Evolutionary conservation across 306 rosid genomes (phyloP).

Genomic region (Castanospermum australe): DNA sequence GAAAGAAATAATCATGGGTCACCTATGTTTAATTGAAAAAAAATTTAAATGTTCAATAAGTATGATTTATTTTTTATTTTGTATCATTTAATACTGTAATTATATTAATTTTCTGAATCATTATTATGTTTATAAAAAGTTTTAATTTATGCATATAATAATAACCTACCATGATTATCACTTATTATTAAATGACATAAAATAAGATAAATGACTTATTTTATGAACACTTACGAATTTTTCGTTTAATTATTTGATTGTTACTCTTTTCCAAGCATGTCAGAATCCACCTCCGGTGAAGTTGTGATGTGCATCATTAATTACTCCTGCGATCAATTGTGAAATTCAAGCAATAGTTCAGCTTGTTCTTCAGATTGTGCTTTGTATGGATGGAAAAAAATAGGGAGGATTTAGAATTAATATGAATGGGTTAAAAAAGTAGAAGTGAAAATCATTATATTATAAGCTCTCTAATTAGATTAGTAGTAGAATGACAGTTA

Average conservation of each 20-base stretch:
- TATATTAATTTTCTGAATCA: too few species aligned
- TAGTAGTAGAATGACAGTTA: neutral
- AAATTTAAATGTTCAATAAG: too few species aligned
- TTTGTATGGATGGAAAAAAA: neutral
- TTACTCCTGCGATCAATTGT: neutral
- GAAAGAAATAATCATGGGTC: neutral
- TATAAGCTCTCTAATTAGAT: neutral
- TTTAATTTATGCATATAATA: too few species aligned
- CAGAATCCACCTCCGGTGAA: neutral
- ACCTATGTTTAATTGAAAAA: too few species aligned
- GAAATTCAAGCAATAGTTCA: neutral
- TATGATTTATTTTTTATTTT: too few species aligned
- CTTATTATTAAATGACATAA: too few species aligned
- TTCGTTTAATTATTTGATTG: too few species aligned
- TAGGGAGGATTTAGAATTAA: neutral
- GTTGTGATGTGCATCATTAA: neutral
- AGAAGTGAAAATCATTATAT: neutral
- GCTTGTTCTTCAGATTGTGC: neutral
- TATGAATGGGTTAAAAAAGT: neutral
- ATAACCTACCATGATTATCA: too few species aligned
- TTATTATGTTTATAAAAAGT: too few species aligned
- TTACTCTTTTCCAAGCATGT: neutral
- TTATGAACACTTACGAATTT: too few species aligned
- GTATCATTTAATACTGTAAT: too few species aligned
- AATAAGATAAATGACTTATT: too few species aligned